Evolutionary conservation across 2,329 filamentous ascomycete species (phyloP), one percentile per base, ranked within the genome.

Genomic region (Pseudohalonectria lignicola): DNA sequence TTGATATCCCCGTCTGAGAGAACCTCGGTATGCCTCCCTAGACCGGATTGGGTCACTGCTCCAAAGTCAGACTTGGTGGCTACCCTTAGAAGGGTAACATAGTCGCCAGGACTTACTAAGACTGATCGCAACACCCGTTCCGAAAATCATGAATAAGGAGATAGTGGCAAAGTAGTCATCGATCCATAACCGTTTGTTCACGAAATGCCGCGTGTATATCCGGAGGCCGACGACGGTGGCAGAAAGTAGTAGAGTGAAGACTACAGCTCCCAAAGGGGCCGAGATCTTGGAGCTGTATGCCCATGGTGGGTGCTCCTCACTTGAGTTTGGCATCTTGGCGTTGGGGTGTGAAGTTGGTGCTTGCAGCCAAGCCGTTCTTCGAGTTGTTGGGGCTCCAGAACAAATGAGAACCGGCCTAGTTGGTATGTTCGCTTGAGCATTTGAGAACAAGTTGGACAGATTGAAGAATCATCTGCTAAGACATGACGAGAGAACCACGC

Each of bases 211-310:
- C 9, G 36, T 21, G 18, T 15, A 31, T 10, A 37, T n/a, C n/a
- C 36, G 36, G 13, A 37, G 28, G 15, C 16, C 25, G 18, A 26
- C 12, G 9, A 23, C 19, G 7, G 18, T 21, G 29, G 36, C 36
- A 19, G 36, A 37, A 9, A 37, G 28, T 12, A 31, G 8, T n/a
- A 37, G 11, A 10, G 29, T 18, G 20, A 37, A 37, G n/a, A 31
- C 29, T 9, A 19, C 36, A 19, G 15, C 36, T 21, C 36, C 29
- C 11, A 37, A 16, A 10, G 36, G 29, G 13, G 36, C 29, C 36
- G 36, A 13, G n/a, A 20, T 18, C 13, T 31, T 37, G 18, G 29
- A 26, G 8, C 12, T 12, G 23, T 12, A 7, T 8, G 7, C 23
- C 23, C 7, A 12, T 7, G 8, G 8, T 26, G 23, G 12, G 23